These are phyloP conservation scores for Boechera divaricarpa DNA, from an alignment of 345 rosid genomes.

Conservation along the genomic window DNA sequence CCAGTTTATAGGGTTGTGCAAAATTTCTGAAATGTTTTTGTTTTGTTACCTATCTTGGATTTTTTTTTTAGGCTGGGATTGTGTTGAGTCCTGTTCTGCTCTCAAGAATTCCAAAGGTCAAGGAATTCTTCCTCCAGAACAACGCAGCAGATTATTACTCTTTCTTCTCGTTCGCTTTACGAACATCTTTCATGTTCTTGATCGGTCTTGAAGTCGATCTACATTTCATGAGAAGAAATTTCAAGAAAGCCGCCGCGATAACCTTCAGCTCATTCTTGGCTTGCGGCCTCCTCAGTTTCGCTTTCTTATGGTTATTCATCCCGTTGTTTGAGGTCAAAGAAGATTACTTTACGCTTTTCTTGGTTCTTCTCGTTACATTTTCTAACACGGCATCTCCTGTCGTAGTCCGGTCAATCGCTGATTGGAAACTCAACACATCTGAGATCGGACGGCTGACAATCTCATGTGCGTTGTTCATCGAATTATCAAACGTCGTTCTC, in stretches of 20 bases:
- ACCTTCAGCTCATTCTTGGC: conserved; percentile 53
- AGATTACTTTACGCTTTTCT: conserved; percentile 34
- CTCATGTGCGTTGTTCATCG: conserved; percentile 59
- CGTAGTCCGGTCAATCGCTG: conserved; percentile 65
- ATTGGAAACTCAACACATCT: conserved; percentile 70
- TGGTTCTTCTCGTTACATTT: conserved; percentile 50
- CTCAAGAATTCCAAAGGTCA: conserved; percentile 54
- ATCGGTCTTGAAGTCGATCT: conserved; percentile 76
- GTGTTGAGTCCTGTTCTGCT: conserved; percentile 70
- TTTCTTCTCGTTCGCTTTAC: conserved; percentile 53
- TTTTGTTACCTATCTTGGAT: neutral
- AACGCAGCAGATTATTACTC: conserved; percentile 61
- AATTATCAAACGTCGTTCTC: conserved; percentile 54
- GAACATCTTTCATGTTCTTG: conserved; percentile 77
- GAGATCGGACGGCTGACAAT: conserved; percentile 72
- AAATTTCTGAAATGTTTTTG: neutral
- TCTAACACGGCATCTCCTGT: conserved; percentile 77
- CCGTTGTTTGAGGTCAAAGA: conserved; percentile 35
- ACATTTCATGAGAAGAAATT: conserved; percentile 56
- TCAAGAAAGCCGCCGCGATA: conserved; percentile 51
- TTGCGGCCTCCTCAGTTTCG: conserved; percentile 51
- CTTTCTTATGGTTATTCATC: conserved; percentile 46
- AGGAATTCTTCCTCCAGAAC: conserved; percentile 59
- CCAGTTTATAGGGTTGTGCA: neutral
- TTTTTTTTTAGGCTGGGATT: conserved; percentile 66